phyloP scores from a whole-genome alignment of 1,284 basidiomycete genomes.

The Ceratobasidium sp. region DNA sequence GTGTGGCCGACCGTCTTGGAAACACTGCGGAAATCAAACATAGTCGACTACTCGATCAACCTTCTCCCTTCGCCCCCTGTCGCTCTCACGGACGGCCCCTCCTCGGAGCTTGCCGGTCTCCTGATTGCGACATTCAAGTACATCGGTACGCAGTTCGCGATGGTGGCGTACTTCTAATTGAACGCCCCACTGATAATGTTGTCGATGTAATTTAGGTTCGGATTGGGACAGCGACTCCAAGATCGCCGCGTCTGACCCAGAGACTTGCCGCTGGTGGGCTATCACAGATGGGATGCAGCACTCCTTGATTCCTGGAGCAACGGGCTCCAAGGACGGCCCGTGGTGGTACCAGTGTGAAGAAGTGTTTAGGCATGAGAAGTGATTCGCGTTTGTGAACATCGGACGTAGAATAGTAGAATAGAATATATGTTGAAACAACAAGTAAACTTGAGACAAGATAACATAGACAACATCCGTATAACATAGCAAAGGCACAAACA shows the following conservation, averaged over 20 bases:
- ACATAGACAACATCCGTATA: slow-evolving; percentile 10
- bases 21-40: slow-evolving; percentile 74
- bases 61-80: slow-evolving; percentile 69
- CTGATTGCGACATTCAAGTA: slow-evolving; percentile 81
- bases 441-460: background rate
- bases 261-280: slow-evolving; percentile 82
- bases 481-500: background rate
- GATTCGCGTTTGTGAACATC: no score
- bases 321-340: slow-evolving; percentile 74
- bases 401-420: background rate
- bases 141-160: slow-evolving; percentile 49
- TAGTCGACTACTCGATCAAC: slow-evolving; percentile 83
- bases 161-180: background rate
- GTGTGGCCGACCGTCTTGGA: slow-evolving; percentile 81
- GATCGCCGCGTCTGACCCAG: slow-evolving; percentile 71
- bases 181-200: background rate
- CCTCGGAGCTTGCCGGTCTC: slow-evolving; percentile 57
- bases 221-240: slow-evolving; percentile 67
- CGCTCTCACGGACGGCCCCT: slow-evolving; percentile 23
- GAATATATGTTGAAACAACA: background rate
- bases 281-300: slow-evolving; percentile 84
- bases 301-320: slow-evolving; percentile 75
- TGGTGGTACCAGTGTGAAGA: slow-evolving; percentile 83
- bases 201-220: slow-evolving; percentile 50
- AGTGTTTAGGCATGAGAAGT: slow-evolving; percentile 67